Conservation (phyloP, 1,284 basidiomycete species). For the Ganoderma resinaceum region DNA sequence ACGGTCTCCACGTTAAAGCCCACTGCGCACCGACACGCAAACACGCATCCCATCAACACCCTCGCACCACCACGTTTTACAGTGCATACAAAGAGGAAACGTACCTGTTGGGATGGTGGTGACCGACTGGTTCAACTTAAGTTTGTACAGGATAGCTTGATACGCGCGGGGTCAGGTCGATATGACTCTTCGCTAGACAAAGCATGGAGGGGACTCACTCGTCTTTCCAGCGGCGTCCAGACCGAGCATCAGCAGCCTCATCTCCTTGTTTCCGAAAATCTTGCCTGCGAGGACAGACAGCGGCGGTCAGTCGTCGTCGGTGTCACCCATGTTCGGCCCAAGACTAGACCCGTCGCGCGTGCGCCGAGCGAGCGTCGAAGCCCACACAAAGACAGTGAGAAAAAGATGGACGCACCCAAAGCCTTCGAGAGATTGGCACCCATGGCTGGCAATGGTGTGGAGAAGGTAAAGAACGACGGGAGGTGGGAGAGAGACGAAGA, state of each 20-base stretch:
- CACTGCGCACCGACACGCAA: constrained; percentile 54
- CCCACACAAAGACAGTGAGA: background rate
- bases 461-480: constrained; percentile 57
- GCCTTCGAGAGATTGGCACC: constrained; percentile 83
- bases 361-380: background rate
- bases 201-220: constrained; percentile 59
- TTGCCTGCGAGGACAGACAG: constrained; percentile 61
- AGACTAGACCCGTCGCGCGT: background rate
- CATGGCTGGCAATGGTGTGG: constrained; percentile 53
- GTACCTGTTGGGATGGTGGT: constrained; percentile 98
- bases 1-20: constrained; percentile 99
- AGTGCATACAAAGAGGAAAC: constrained; percentile 30
- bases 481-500: constrained; percentile 41
- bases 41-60: constrained; percentile 4
- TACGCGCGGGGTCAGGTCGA: constrained; percentile 24
- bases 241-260: constrained; percentile 92
- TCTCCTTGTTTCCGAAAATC: constrained; percentile 99
- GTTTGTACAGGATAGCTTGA: constrained; percentile 97
- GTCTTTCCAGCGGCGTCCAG: constrained; percentile 98
- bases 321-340: constrained; percentile 5
- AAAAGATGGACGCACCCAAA: constrained; percentile 56
- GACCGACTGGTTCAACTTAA: constrained; percentile 98
- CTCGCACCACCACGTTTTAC: constrained; percentile 1
- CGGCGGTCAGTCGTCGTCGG: constrained; percentile 20
- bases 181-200: background rate